These are phyloP conservation scores for Alternaria solani DNA, from an alignment of 2,329 filamentous ascomycete genomes.

Conservation along the genomic window DNA sequence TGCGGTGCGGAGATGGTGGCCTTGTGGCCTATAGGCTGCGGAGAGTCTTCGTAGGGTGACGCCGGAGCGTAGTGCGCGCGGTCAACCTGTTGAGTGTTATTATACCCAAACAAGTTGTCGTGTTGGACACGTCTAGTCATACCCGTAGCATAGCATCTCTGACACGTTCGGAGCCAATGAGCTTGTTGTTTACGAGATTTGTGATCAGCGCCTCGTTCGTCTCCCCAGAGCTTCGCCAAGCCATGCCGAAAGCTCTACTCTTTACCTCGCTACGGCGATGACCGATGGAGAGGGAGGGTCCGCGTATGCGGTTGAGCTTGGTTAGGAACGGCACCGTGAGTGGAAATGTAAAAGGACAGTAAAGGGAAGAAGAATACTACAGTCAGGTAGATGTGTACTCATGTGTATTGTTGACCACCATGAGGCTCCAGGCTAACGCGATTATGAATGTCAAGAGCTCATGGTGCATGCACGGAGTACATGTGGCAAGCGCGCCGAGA, in stretches of 20 bases:
- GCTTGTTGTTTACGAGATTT: conserved; percentile 74
- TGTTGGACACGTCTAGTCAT: conserved; percentile 18
- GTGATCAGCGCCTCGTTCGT: conserved; percentile 78
- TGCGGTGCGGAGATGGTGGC: conserved; percentile 78
- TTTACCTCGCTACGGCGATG: neutral
- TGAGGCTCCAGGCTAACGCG: neutral
- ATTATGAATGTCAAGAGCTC: conserved; percentile 3
- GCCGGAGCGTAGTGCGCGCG: conserved; percentile 81
- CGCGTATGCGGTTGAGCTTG: conserved; percentile 29
- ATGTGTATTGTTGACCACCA: neutral
- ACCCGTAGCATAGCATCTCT: conserved; percentile 82
- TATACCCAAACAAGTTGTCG: neutral
- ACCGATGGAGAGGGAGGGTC: conserved; percentile 7
- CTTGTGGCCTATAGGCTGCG: conserved; percentile 71
- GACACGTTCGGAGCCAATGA: conserved; percentile 77
- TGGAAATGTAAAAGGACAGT: conserved; percentile 10
- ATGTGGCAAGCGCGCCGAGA: conserved; percentile 9
- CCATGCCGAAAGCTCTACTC: conserved; percentile 67
- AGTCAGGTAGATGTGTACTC: neutral
- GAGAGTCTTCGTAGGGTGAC: conserved; percentile 75
- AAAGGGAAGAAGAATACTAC: conserved; percentile 19
- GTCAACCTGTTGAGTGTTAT: conserved; percentile 70
- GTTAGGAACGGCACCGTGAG: conserved; percentile 34
- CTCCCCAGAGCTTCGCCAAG: conserved; percentile 83
- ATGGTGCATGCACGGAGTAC: conserved; percentile 3